Base-by-base conservation (phyloP, 768 basidiomycete species). In the Panus rudis region DNA sequence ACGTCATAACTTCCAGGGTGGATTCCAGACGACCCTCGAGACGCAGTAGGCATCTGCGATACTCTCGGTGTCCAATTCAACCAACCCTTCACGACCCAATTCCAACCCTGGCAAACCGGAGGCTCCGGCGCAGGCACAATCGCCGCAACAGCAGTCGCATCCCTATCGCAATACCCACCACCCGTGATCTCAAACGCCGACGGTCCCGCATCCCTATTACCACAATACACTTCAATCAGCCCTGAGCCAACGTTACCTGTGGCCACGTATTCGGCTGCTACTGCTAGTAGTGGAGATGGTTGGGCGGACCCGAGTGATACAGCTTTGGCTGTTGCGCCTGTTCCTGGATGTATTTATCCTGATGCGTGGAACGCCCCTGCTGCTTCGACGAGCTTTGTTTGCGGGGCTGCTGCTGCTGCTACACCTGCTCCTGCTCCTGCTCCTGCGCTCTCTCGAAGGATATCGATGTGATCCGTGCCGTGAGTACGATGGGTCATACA, bases 11-110 rank as follows among this genome's bases (percentile, higher is more conserved):
- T 8, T 19, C 14, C 38, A 53, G 52, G 89, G 19, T 90, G 84
- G 80, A 77, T 90, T 28, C 86, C 89, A 6, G 57, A 60, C 1
- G 84, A 92, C 68, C 88, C 88, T 14, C 69, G 87, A 33, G 61
- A 52, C 4, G 73, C 78, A 20, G 48, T 68, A n/a, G 89, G 92
- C 55, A 60, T 71, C 32, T 96, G 92, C 59, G 65, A 54, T 19
- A 64, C 71, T 3, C 61, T 84, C 12, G 81, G 77, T 17, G 67
- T 48, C 32, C 32, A 31, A 24, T 43, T 51, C 32, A 66, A 63
- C 10, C 53, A 59, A 5, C 63, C 59, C 7, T 84, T 82, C 52
- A 58, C 71, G 51, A 78, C 78, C n/a, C 67, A 61, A 23, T 78
- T 78, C 55, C 67, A 71, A 25, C 55, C 79, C 6, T 82, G 81